Evolutionary conservation across 495 filamentous ascomycete species (phyloP).

Genomic region (Aspergillus indologenus): DNA sequence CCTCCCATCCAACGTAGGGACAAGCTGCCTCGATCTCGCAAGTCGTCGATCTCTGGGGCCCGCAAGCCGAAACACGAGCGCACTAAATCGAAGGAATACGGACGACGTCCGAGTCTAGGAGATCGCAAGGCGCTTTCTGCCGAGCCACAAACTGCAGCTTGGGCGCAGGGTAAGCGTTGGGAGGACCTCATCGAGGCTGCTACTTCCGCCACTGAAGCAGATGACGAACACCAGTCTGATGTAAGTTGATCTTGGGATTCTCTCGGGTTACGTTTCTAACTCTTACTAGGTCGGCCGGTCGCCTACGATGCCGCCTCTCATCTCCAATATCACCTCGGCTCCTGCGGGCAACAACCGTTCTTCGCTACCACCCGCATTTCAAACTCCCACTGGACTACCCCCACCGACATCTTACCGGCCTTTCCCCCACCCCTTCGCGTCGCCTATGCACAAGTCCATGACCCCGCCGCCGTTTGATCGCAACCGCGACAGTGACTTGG

Average conservation of each 20-base stretch:
- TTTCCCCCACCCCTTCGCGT: conserved; percentile 68
- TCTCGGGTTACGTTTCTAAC: conserved; percentile 8
- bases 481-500: conserved; percentile 53
- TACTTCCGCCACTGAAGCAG: conserved; percentile 80
- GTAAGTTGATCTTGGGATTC: conserved; percentile 22
- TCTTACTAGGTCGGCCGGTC: conserved; percentile 56
- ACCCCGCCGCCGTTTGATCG: conserved; percentile 73
- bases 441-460: conserved; percentile 79
- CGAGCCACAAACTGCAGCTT: conserved; percentile 67
- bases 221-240: conserved; percentile 76
- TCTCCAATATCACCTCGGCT: conserved; percentile 42
- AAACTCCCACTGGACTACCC: conserved; percentile 32
- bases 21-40: conserved; percentile 68
- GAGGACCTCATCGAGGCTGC: conserved; percentile 92
- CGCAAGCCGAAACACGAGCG: conserved; percentile 73
- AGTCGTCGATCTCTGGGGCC: conserved; percentile 73
- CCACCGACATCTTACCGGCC: conserved; percentile 44
- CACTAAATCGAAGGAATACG: conserved; percentile 66
- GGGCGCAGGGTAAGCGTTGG: conserved; percentile 82
- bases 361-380: conserved; percentile 69
- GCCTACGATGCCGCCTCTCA: conserved; percentile 51
- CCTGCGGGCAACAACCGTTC: conserved; percentile 57
- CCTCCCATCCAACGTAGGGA: conserved; percentile 71
- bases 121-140: conserved; percentile 81
- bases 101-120: conserved; percentile 63